Conservation (phyloP, 83 land plant species). For the Thuja plicata region DNA sequence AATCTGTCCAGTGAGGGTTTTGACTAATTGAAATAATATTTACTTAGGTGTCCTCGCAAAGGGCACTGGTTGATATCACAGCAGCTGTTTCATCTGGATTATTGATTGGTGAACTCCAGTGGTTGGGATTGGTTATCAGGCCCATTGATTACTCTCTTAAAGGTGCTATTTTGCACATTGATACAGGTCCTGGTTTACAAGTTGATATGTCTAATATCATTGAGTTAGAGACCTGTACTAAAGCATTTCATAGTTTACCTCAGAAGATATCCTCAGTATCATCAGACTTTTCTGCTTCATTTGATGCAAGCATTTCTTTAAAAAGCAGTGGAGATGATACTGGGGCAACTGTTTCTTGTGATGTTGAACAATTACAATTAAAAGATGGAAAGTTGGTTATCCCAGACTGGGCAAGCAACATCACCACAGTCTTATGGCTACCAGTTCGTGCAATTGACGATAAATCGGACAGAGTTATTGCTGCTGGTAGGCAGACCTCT, state of each 20-base stretch:
- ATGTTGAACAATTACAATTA: constrained; percentile 28
- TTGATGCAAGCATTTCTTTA: not conserved
- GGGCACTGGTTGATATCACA: constrained; percentile 82
- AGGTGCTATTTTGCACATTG: constrained; percentile 73
- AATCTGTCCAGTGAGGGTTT: not conserved
- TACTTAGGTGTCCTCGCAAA: constrained; percentile 76
- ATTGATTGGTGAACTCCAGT: constrained; percentile 85
- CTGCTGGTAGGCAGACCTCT: constrained; percentile 34
- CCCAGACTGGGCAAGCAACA: constrained; percentile 87
- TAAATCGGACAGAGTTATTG: constrained; percentile 40
- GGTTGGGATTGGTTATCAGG: constrained; percentile 81
- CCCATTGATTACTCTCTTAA: constrained; percentile 88
- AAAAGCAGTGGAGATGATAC: constrained; percentile 12
- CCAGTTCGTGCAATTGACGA: constrained; percentile 71
- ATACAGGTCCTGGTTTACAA: constrained; percentile 77
- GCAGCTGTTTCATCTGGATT: constrained; percentile 79
- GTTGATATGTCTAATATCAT: constrained; percentile 59
- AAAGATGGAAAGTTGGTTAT: constrained; percentile 68
- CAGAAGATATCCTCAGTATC: not conserved
- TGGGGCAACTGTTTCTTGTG: constrained; percentile 15
- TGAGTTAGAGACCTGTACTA: constrained; percentile 55
- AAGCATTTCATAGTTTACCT: constrained; percentile 17
- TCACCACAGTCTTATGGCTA: constrained; percentile 75
- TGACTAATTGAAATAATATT: constrained; percentile 2
- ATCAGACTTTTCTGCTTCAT: constrained; percentile 3